phyloP scores from a whole-genome alignment of 495 filamentous ascomycete species.

The Hyaloscypha bicolor region DNA sequence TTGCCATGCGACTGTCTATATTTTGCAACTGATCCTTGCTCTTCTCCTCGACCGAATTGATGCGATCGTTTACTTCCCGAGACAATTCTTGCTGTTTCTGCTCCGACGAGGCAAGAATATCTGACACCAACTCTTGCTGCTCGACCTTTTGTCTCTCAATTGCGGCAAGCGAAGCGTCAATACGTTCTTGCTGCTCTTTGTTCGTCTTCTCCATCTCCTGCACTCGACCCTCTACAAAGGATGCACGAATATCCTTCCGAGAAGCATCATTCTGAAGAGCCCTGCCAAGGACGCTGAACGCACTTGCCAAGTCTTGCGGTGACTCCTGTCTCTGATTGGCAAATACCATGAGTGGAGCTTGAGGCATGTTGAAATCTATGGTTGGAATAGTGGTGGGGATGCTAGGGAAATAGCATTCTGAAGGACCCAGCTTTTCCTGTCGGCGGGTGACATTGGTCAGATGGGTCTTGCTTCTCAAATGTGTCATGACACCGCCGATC shows the following conservation, averaged over 20 bases:
- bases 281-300: background rate
- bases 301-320: background rate
- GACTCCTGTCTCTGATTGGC: background rate
- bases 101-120: background rate
- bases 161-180: background rate
- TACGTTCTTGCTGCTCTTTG: background rate
- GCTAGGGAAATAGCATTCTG: background rate
- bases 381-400: background rate
- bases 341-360: background rate
- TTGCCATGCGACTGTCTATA: background rate
- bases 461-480: conserved; percentile 13
- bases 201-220: background rate
- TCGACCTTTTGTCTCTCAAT: background rate
- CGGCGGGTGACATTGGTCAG: conserved; percentile 7
- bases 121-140: background rate
- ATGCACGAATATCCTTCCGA: background rate
- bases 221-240: background rate
- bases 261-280: background rate
- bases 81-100: background rate
- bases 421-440: background rate
- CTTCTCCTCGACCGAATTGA: background rate
- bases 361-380: conserved; percentile 1
- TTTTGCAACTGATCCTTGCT: conserved; percentile 1
- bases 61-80: background rate
- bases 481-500: background rate